Conservation (phyloP, 2,329 filamentous ascomycete genomes). For the Pseudocercospora ulei region DNA sequence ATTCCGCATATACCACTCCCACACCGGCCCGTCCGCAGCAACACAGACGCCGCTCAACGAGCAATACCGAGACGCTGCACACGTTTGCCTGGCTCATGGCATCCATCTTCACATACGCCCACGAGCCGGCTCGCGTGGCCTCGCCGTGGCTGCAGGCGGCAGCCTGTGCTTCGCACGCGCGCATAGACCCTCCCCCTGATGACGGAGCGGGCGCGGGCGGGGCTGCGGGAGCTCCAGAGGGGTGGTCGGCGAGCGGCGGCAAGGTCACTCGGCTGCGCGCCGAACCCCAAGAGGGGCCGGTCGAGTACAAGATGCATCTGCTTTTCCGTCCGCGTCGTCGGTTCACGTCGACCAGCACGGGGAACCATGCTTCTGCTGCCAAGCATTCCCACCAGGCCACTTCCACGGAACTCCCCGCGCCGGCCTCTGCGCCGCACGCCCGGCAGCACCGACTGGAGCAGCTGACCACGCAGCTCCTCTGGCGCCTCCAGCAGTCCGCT, state of each 20-base stretch:
- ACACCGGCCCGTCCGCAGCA: slow-evolving; percentile 45
- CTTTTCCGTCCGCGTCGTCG: slow-evolving; percentile 67
- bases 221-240: not conserved
- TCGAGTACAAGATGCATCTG: slow-evolving; percentile 92
- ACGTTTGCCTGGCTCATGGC: slow-evolving; percentile 53
- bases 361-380: slow-evolving; percentile 45
- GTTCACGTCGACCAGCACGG: slow-evolving; percentile 62
- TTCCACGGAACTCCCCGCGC: slow-evolving; percentile 9
- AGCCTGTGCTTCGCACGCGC: slow-evolving; percentile 5
- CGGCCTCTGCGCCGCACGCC: slow-evolving; percentile 49
- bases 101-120: slow-evolving; percentile 91
- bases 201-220: not conserved
- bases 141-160: slow-evolving; percentile 67
- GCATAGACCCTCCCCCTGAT: not conserved
- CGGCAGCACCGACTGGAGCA: slow-evolving; percentile 80
- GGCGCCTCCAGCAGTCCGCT: slow-evolving; percentile 89
- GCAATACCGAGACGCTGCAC: slow-evolving; percentile 6
- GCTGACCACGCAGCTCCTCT: slow-evolving; percentile 86
- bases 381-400: slow-evolving; percentile 38
- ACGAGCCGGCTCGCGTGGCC: slow-evolving; percentile 73
- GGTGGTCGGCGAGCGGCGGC: not conserved
- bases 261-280: slow-evolving; percentile 65
- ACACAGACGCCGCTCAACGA: slow-evolving; percentile 14
- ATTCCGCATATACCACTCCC: slow-evolving; percentile 44
- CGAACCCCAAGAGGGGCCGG: slow-evolving; percentile 87